Evolutionary conservation across 2,329 filamentous ascomycete species (phyloP), one percentile per base, ranked within the genome.

Genomic region (Didymella segeticola): DNA sequence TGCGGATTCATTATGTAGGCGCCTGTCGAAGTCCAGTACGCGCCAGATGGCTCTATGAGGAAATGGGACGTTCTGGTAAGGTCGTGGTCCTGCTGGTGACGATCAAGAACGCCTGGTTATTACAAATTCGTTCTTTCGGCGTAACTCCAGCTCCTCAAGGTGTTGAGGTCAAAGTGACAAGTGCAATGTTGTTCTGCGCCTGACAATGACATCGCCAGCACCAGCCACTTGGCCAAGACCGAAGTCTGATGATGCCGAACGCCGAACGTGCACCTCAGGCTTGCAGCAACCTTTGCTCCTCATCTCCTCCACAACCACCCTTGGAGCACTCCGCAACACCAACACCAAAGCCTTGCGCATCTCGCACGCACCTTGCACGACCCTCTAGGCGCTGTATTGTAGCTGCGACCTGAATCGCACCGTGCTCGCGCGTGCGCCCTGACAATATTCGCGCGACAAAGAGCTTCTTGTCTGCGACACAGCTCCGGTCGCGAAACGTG

Each of bases 1-100:
- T 83, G 82, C 61, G 83, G 83, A 67, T 85, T 86, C 83, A 85
- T 85, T 34, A 39, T 61, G 56, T 31, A 38, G 45, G 41, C 51
- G 45, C 39, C 33, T 29, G 33, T 45, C 12, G 26, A 38, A 39
- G 33, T 29, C 31, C 22, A 42, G 27, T 39, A 53, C 54, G 52
- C 48, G 53, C 51, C 27, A 46, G 22, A 43, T 48, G 45, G 31
- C 48, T 41, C 34, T 26, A 39, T 27, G 23, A 37, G 15, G 31
- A 26, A 11, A 9, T n/a, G n/a, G 5, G 29, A 14, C 17, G 29
- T 29, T 27, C 9, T 7, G 33, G 26, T n/a, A 30, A 34, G 23
- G 26, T 29, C 33, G 23, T 5, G 17, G 5, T 26, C 5, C 10
- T 26, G 10, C 10, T 10, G 25, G 10, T 26, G 25, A 26, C 25